Evolutionary conservation across 23 red algal species (phyloP), one percentile per base, ranked within the genome.

Genomic region (Gracilaria domingensis): DNA sequence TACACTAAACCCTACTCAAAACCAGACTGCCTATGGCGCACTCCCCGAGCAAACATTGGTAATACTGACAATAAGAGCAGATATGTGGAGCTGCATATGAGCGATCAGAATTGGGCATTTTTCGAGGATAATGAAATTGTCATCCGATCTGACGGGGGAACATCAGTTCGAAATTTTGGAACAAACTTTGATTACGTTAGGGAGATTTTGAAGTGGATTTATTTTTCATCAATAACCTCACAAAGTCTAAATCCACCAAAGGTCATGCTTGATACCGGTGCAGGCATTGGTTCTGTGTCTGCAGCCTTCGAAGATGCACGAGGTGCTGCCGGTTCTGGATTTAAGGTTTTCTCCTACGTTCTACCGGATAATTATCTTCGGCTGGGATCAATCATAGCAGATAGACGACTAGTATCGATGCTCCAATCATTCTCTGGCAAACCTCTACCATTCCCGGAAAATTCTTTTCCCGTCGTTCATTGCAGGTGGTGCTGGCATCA

Each of bases 401-500:
- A 83, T 83, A 61, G 80, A 66, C 48, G 80, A 16, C 61, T 83
- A 12, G 18, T 30, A 21, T 50, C 80, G 12, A 59, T 61, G 26
- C 56, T 83, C 16, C 48, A 50, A 26, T 59, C 50, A 17, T 83
- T 83, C 39, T 59, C 80, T 53, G 80, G 80, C 13, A 47, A 30
- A 26, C 50, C 21, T 7, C 48, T 83, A 33, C 80, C 80, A 65
- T 83, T 83, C 42, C 80, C 80, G 21, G 14, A 33, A 3, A 47
- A 66, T 24, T 66, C 57, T 13, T 83, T 83, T 61, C 48, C 66
- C 61, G 38, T 83, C 48, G 80, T 83, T 13, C 80, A 83, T 14
- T 83, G 80, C 35, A 83, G 56, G 47, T 83, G 80, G 80, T 83
- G 80, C 61, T 83, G 80, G 80, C 80, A 83, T 40, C 80, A 83